Evolutionary conservation across 108 stramenopile species (phyloP), one percentile per base, ranked within the genome.

Genomic region (Bacterosira constricta): DNA sequence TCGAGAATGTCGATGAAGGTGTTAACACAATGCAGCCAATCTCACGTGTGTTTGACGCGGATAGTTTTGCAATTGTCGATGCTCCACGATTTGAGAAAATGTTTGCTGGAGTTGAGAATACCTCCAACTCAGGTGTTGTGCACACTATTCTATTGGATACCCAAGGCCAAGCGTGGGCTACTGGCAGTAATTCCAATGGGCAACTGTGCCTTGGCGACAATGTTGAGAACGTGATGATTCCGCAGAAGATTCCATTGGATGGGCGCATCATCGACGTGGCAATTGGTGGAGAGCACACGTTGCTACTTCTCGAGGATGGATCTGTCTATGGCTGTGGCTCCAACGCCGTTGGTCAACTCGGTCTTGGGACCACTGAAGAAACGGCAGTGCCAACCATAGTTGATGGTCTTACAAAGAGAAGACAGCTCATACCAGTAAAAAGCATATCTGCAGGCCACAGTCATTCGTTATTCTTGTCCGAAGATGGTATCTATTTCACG

Each of bases 331-430:
- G 71, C 25, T 84, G 80, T 49, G 83, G 83, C 11, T 66, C 77
- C 15, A 84, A 84, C 50, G 76, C 61, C 31, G 53, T 78, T 44
- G 83, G 83, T 29, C 83, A 85, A 45, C 54, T 85, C 10, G 83
- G 83, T 53, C 67, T 82, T 23, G 42, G 59, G 23, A 46, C 41
- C 26, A 44, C 46, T 15, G 42, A 37, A 39, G 37, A 31, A 38
- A 71, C 66, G 1, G 25, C 63, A 2, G 15, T 49, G 20, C 78
- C 78, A 39, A 44, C 50, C 20, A 49, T 38, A 23, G 9, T 79
- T n/a, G 60, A 61, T 47, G 37, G 54, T 10, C 58, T 55, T 18
- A 36, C 71, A 36, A n/a, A n/a, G n/a, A n/a, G n/a, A n/a, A n/a
- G n/a, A n/a, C n/a, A n/a, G n/a, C n/a, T n/a, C n/a, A n/a, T n/a